Conservation (phyloP, 129 eudicot species). For the Logfia minima region DNA sequence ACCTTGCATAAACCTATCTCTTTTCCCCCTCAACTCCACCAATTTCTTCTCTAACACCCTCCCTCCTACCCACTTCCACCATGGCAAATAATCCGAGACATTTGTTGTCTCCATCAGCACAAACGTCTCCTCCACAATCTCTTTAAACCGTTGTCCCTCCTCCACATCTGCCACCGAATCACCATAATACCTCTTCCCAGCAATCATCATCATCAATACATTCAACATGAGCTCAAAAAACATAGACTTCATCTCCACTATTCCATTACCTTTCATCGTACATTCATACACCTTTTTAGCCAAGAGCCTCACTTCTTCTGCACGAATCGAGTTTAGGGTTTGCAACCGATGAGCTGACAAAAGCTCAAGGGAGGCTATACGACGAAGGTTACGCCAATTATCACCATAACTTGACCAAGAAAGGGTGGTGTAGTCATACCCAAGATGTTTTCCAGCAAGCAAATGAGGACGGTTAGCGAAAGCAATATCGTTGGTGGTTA, state of each 20-base stretch:
- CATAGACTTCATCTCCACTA: slow-evolving; percentile 26
- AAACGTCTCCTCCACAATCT: slow-evolving; percentile 37
- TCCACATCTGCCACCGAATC: slow-evolving; percentile 24
- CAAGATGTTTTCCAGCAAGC: slow-evolving; percentile 33
- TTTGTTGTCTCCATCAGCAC: slow-evolving; percentile 30
- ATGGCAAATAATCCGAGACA: slow-evolving; percentile 45
- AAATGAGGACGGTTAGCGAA: slow-evolving; percentile 41
- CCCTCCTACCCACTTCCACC: slow-evolving; percentile 41
- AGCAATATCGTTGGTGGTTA: slow-evolving; percentile 31
- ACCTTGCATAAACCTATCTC: slow-evolving; percentile 40
- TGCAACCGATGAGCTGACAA: slow-evolving; percentile 28
- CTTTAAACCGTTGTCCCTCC: slow-evolving; percentile 39
- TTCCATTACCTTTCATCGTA: neutral
- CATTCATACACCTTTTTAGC: neutral
- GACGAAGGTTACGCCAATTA: slow-evolving; percentile 31
- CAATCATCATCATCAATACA: slow-evolving; percentile 51
- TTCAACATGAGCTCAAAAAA: slow-evolving; percentile 35
- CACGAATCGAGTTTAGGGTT: slow-evolving; percentile 5
- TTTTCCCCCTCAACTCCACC: slow-evolving; percentile 30
- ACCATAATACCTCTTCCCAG: slow-evolving; percentile 52
- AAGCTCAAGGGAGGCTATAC: slow-evolving; percentile 29
- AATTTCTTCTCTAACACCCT: slow-evolving; percentile 36
- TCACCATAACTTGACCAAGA: slow-evolving; percentile 29
- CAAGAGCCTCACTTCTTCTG: slow-evolving; percentile 26
- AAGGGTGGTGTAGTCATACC: slow-evolving; percentile 33